Evolutionary conservation across 805 yeast genomes (phyloP), one percentile per base, ranked within the genome.

Genomic region (Teunomyces aglyptinius): DNA sequence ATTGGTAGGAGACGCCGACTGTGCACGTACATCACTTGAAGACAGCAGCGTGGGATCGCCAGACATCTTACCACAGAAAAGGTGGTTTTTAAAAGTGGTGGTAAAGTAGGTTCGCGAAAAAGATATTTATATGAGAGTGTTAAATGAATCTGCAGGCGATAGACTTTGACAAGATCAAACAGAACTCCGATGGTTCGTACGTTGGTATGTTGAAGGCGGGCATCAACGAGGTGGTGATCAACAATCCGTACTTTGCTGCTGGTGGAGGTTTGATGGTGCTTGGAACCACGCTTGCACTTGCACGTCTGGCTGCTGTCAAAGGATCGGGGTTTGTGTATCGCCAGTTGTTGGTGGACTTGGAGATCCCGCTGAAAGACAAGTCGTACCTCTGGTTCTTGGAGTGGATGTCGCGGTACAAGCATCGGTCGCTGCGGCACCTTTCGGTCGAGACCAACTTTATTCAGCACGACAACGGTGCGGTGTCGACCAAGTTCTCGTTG

Each of bases 231-330:
- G 78, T 82, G 2, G 71, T 86, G 48, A 75, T 75, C 18, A 77
- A 80, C 33, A 92, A 92, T 62, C 98, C 97, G n/a, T 90, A 89
- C 64, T 92, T 94, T 71, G 94, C 97, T 1, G 99, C 98, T 0
- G 99, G 99, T 59, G 97, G 97, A 57, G 99, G 99, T 0, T 72
- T 94, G 34, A 94, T 94, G 99, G 72, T 91, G 3, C 71, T 94
- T 2, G 99, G 99, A n/a, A 90, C 96, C 0, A 85, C 84, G 1
- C 66, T 94, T 28, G 96, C 97, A 0, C 56, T 89, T 6, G 82
- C 89, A 0, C 73, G 96, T 42, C 83, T 80, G 48, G 89, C 89
- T 1, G 65, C 85, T 1, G 72, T 80, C 38, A 77, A 84, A 43
- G 70, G 82, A 1, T 81, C 92, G 1, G 72, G 81, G 1, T 77